Conservation (phyloP, 1,284 basidiomycete genomes). For the Bjerkandera adusta region DNA sequence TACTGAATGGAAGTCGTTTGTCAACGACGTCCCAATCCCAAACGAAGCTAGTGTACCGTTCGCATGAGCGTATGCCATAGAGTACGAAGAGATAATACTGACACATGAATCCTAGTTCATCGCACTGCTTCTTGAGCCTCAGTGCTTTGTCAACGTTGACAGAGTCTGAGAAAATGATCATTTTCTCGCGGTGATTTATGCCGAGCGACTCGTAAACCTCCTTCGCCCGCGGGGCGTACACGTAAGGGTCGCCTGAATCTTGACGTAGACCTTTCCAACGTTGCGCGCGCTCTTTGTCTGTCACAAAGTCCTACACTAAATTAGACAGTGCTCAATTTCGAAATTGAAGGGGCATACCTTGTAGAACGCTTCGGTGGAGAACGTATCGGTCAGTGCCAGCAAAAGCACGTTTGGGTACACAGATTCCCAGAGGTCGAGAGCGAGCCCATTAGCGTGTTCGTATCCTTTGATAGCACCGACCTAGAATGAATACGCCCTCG, state of each 20-base stretch:
- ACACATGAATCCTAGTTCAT: conserved; percentile 76
- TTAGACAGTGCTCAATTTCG: background rate
- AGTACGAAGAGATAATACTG: conserved; percentile 19
- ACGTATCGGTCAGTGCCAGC: conserved; percentile 90
- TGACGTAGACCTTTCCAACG: conserved; percentile 87
- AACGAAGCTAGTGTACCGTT: conserved; percentile 58
- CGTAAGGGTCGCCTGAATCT: conserved; percentile 86
- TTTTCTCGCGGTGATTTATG: conserved; percentile 64
- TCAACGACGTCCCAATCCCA: conserved; percentile 89
- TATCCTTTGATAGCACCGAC: conserved; percentile 85
- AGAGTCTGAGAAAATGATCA: conserved; percentile 82
- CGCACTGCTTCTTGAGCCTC: conserved; percentile 67
- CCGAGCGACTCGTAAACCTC: conserved; percentile 66
- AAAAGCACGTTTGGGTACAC: conserved; percentile 60
- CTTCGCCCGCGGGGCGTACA: conserved; percentile 73
- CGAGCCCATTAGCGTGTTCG: conserved; percentile 66
- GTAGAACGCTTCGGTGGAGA: conserved; percentile 84
- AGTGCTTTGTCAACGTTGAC: conserved; percentile 74
- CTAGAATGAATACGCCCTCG: conserved; percentile 32
- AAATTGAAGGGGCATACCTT: conserved; percentile 39
- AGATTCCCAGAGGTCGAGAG: conserved; percentile 83
- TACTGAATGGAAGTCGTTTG: conserved; percentile 77
- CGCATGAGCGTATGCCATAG: background rate
- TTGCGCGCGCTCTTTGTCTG: conserved; percentile 56
- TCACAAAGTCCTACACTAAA: conserved; percentile 54